Percentiles rank a stretch among this genome's conserved stretches.
Conservation (phyloP, 805 yeast genomes). For the Saccharomyces eubayanus region DNA sequence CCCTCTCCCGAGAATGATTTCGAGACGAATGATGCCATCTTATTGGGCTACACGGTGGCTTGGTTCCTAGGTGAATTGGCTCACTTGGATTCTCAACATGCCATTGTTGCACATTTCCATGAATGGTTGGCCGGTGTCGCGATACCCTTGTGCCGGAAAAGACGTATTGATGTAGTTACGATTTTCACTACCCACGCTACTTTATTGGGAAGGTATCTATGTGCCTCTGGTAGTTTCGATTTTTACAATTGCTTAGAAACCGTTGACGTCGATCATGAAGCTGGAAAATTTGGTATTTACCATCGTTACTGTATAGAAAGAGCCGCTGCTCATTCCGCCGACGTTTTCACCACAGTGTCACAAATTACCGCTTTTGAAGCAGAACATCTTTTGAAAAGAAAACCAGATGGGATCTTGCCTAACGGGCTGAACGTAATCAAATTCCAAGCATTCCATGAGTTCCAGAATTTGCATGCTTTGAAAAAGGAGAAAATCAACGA, state of each 20-base stretch:
- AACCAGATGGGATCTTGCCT: slow-evolving; percentile 97
- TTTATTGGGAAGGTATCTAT: slow-evolving; percentile 82
- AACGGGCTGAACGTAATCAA: slow-evolving; percentile 93
- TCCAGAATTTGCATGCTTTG: slow-evolving; percentile 89
- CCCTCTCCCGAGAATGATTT: slow-evolving; percentile 86
- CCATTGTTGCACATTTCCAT: slow-evolving; percentile 89
- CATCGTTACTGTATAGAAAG: slow-evolving; percentile 96
- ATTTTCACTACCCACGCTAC: slow-evolving; percentile 98
- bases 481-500: slow-evolving; percentile 89
- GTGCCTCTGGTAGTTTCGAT: slow-evolving; percentile 96
- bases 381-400: slow-evolving; percentile 85
- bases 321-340: slow-evolving; percentile 91
- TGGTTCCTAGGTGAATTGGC: slow-evolving; percentile 96
- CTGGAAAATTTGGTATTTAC: slow-evolving; percentile 94
- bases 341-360: slow-evolving; percentile 94
- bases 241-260: slow-evolving; percentile 83
- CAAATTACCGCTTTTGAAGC: slow-evolving; percentile 95
- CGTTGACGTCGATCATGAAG: slow-evolving; percentile 95
- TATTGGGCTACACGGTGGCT: slow-evolving; percentile 87
- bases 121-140: slow-evolving; percentile 99
- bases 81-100: slow-evolving; percentile 73
- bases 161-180: slow-evolving; percentile 88
- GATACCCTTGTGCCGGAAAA: slow-evolving; percentile 81
- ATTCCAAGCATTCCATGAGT: slow-evolving; percentile 95
- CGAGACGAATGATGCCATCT: slow-evolving; percentile 87